Evolutionary conservation across 768 basidiomycete species (phyloP).

Genomic region (Suillus placidus): DNA sequence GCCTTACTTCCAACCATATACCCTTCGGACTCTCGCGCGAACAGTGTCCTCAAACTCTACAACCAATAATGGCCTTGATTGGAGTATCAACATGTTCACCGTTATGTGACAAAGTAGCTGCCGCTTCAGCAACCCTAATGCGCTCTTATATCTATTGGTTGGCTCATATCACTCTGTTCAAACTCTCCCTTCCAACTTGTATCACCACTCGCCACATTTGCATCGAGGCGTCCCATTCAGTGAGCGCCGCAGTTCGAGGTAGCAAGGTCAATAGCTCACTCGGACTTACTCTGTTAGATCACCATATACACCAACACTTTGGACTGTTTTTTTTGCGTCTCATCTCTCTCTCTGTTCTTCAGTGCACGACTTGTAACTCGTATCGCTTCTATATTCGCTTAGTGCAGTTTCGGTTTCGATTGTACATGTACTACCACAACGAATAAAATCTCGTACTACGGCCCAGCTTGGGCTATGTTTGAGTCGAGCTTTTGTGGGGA

Average conservation of each 20-base stretch:
- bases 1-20: not conserved
- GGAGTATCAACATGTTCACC: not conserved
- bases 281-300: not conserved
- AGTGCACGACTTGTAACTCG: not conserved
- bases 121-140: not conserved
- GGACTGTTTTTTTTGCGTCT: not conserved
- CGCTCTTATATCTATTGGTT: constrained; percentile 4
- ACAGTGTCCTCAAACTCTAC: not conserved
- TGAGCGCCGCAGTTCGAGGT: not conserved
- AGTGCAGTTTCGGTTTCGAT: not conserved
- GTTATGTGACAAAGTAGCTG: not conserved
- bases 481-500: not conserved
- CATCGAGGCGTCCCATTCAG: constrained; percentile 1
- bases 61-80: not conserved
- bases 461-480: not conserved
- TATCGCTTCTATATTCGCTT: not conserved
- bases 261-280: not conserved
- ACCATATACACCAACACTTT: constrained; percentile 1
- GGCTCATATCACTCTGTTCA: constrained; percentile 3
- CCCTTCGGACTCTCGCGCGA: not conserved
- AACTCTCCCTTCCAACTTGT: constrained; percentile 3
- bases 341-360: not conserved
- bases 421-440: not conserved
- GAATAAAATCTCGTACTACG: not conserved
- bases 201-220: not conserved